A percentile compares a stretch with the other conserved stretches of the same genome.
phyloP scores from a whole-genome alignment of 306 rosid species.

The Begonia fuchsioides region DNA sequence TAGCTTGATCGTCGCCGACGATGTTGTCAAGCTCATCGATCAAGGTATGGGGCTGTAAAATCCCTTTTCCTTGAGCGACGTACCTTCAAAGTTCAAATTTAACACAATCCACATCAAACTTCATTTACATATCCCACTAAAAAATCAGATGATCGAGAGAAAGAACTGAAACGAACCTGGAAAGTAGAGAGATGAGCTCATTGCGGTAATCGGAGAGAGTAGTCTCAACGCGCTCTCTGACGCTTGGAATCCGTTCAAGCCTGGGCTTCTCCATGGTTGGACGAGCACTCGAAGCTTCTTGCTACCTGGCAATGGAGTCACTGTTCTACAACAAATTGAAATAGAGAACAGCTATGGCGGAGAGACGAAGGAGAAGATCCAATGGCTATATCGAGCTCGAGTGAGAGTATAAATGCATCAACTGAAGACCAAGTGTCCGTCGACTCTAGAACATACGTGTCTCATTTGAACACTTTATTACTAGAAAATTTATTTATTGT shows the following conservation, averaged over 20 bases:
- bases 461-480: too few relatives aligned
- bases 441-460: too few relatives aligned
- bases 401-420: too few relatives aligned
- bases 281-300: background rate
- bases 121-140: background rate
- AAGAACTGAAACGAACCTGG: constrained; percentile 36
- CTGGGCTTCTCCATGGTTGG: constrained; percentile 28
- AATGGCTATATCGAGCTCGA: too few relatives aligned
- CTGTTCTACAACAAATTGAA: too few relatives aligned
- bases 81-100: constrained; percentile 45
- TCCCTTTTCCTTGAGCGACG: constrained; percentile 76
- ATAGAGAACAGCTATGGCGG: too few relatives aligned
- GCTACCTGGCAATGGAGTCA: too few relatives aligned
- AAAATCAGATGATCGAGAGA: background rate
- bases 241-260: constrained; percentile 41
- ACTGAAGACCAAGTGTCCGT: too few relatives aligned
- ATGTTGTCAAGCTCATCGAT: constrained; percentile 57
- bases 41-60: constrained; percentile 78
- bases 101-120: background rate
- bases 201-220: constrained; percentile 79
- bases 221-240: constrained; percentile 71
- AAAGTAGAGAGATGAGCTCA: constrained; percentile 72
- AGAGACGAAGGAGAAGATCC: too few relatives aligned
- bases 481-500: too few relatives aligned
- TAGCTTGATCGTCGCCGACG: constrained; percentile 21